Conservation (phyloP, 2,329 filamentous ascomycete species). For the Pseudofabraea citricarpa region DNA sequence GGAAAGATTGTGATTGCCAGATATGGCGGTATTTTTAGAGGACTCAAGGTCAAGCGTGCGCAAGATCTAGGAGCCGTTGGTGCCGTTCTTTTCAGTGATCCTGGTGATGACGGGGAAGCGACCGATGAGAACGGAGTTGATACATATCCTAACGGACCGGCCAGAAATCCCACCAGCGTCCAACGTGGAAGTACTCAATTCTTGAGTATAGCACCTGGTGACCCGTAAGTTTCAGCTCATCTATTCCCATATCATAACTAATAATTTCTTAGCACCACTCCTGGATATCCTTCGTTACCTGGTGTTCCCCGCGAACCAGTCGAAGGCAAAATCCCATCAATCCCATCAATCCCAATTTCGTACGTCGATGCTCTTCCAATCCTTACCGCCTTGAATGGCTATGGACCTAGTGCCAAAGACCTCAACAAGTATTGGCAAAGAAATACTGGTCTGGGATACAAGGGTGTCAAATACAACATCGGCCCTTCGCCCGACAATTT, state of each 20-base stretch:
- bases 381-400: conserved; percentile 83
- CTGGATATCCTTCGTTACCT: conserved; percentile 89
- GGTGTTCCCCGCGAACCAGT: conserved; percentile 73
- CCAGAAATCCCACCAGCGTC: conserved; percentile 81
- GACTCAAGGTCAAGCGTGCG: conserved; percentile 87
- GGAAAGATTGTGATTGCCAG: conserved; percentile 86
- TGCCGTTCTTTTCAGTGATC: conserved; percentile 80
- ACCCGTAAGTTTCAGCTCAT: conserved; percentile 69
- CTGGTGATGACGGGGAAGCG: conserved; percentile 78
- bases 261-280: conserved; percentile 76
- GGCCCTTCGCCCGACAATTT: conserved; percentile 64
- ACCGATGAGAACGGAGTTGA: conserved; percentile 78
- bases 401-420: conserved; percentile 72
- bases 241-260: too few species aligned
- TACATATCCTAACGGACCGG: conserved; percentile 79
- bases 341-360: conserved; percentile 88
- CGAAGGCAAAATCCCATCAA: conserved; percentile 68
- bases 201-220: conserved; percentile 62
- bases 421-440: conserved; percentile 66
- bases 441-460: conserved; percentile 56
- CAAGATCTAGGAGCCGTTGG: conserved; percentile 88
- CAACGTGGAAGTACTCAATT: conserved; percentile 86
- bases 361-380: conserved; percentile 83
- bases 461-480: conserved; percentile 65
- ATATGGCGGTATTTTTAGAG: conserved; percentile 83